Evolutionary conservation across 2,329 filamentous ascomycete species (phyloP).

Genomic region (Mollisiaceae sp.): DNA sequence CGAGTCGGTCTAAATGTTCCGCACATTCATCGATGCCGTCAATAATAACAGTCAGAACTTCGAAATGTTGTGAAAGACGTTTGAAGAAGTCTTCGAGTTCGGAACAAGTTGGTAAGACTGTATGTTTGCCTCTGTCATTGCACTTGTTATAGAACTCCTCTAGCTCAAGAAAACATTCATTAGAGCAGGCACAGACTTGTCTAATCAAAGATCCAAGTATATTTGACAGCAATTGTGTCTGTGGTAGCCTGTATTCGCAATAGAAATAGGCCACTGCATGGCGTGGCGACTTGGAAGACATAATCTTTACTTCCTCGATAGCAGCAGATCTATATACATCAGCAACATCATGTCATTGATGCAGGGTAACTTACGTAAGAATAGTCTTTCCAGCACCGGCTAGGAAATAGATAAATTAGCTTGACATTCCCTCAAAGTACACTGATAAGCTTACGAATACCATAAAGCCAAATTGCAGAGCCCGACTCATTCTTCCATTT

Average conservation of each 20-base stretch:
- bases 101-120: conserved; percentile 9
- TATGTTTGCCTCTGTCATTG: conserved; percentile 13
- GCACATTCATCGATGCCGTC: conserved; percentile 24
- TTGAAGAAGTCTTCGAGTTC: conserved; percentile 13
- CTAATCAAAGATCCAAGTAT: conserved; percentile 25
- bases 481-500: conserved; percentile 16
- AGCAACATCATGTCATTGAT: neutral
- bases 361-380: conserved; percentile 13
- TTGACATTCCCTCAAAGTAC: neutral
- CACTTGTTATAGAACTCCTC: conserved; percentile 15
- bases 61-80: conserved; percentile 13
- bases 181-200: conserved; percentile 15
- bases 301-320: conserved; percentile 21
- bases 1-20: conserved; percentile 15
- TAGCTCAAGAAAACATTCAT: conserved; percentile 16
- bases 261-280: conserved; percentile 22
- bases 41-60: conserved; percentile 19
- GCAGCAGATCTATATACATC: conserved; percentile 15
- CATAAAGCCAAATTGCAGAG: conserved; percentile 27
- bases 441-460: conserved; percentile 18
- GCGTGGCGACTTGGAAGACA: conserved; percentile 11
- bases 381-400: conserved; percentile 26
- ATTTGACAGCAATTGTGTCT: conserved; percentile 18
- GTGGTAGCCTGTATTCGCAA: conserved; percentile 18
- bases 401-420: neutral